Base-by-base conservation (phyloP, 2,329 filamentous ascomycete genomes). In the Lasiodiplodia hormozganensis region DNA sequence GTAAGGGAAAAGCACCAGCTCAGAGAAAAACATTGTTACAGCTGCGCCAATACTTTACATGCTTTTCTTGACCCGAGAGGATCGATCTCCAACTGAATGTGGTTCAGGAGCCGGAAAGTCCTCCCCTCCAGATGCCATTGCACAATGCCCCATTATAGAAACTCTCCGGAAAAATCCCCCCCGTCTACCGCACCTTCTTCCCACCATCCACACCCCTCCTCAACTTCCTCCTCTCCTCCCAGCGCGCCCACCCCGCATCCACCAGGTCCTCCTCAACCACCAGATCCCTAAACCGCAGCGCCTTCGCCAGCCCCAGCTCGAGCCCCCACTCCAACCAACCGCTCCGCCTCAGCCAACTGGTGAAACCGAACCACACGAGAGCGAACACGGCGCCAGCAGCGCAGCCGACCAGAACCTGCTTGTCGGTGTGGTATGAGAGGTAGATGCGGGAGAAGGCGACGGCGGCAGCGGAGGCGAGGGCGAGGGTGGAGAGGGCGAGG, bases 201-300 rank as follows among this genome's bases (percentile, higher is more conserved):
- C 76, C 72, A 23, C 69, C 28, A 74, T 36, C 62, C 49, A 72
- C 12, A 14, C 72, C 71, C 47, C 72, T 73, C 68, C 72, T 74
- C 68, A 67, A 18, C 68, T 81, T 81, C 67, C 81, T 81, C 67
- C 81, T 78, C 60, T 84, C 83, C 79, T 95, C 90, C 93, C 94
- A 98, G 77, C 92, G 90, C 81, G 94, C 92, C 95, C 95, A 99
- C 2, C 96, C 96, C 52, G 94, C 91, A 82, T 97, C 93, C 40
- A 90, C 90, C 73, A 97, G 81, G 80, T 98, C 95, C 81, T 98
- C 95, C 77, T 91, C 90, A 7, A 96, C 85, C 14, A 96, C 89
- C 70, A 99, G 82, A 79, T 99, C 96, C 69, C 96, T 86, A 58
- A 97, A 83, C 69, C 95, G 86, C 58, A 96, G 82, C 71, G 89